These are phyloP conservation scores for Aechmea fasciata DNA, from an alignment of 176 grass and related monocot species.

Conservation along the genomic window DNA sequence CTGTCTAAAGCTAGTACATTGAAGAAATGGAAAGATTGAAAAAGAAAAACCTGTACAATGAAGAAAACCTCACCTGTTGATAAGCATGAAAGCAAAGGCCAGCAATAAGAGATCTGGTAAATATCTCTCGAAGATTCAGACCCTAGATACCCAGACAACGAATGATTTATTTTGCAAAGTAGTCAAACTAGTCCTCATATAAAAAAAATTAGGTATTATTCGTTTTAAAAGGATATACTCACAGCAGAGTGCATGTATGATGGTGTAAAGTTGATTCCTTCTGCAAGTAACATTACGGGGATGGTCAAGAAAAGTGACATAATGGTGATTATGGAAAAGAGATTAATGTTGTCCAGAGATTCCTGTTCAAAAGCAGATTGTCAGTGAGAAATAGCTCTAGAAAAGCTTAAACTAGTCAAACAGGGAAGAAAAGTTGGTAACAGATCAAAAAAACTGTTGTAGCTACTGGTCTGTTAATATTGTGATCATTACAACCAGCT, in stretches of 20 bases:
- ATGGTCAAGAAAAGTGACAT: constrained; percentile 56
- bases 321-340: constrained; percentile 62
- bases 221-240: constrained; percentile 1
- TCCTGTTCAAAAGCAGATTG: constrained; percentile 27
- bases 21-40: no score
- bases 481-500: no score
- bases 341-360: constrained; percentile 57
- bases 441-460: no score
- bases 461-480: no score
- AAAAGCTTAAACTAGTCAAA: not conserved
- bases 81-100: constrained; percentile 91
- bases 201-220: not conserved
- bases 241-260: constrained; percentile 47
- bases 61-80: constrained; percentile 60
- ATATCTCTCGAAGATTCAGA: constrained; percentile 58
- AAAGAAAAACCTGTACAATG: no score
- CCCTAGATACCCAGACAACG: constrained; percentile 42
- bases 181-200: no score
- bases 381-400: not conserved
- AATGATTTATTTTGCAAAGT: no score
- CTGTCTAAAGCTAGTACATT: no score
- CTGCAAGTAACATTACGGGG: constrained; percentile 39
- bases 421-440: not conserved
- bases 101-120: constrained; percentile 61
- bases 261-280: constrained; percentile 71